A percentile compares a stretch with the other conserved stretches of the same genome.
phyloP scores from a whole-genome alignment of 2,329 filamentous ascomycete species.

The Sporothrix pseudoabietina region DNA sequence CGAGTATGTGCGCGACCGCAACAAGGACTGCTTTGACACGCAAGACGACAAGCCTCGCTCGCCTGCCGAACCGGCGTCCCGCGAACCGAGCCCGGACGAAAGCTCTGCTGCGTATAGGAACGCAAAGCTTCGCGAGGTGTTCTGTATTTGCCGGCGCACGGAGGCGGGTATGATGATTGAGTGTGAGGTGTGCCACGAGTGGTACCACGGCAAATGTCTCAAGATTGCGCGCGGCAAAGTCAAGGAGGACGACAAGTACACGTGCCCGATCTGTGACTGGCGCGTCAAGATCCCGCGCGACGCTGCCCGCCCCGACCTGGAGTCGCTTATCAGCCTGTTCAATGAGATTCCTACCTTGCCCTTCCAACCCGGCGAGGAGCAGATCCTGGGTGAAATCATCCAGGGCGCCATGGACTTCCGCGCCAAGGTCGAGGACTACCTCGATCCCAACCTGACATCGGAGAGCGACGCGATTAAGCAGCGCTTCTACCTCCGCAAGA shows the following conservation, averaged over 20 bases:
- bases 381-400: constrained; percentile 81
- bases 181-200: constrained; percentile 96
- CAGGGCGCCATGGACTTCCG: constrained; percentile 82
- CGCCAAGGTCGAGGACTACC: constrained; percentile 76
- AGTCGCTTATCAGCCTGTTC: constrained; percentile 81
- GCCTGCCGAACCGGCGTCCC: constrained; percentile 87
- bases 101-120: constrained; percentile 61
- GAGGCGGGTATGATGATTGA: constrained; percentile 99
- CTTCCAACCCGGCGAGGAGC: constrained; percentile 95
- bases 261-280: constrained; percentile 97
- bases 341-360: constrained; percentile 79
- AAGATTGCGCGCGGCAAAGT: constrained; percentile 98
- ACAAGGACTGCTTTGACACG: constrained; percentile 88
- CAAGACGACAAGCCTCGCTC: constrained; percentile 79
- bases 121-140: constrained; percentile 73
- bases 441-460: constrained; percentile 78
- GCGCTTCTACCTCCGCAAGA: constrained; percentile 93
- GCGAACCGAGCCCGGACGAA: constrained; percentile 67
- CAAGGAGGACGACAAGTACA: constrained; percentile 98
- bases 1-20: constrained; percentile 88
- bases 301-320: constrained; percentile 90
- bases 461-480: constrained; percentile 79
- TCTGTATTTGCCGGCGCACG: constrained; percentile 90
- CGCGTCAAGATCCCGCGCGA: constrained; percentile 95
- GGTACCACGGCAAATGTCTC: constrained; percentile 98